Conservation (phyloP, 805 yeast genomes). For the Huiozyma naganishii region DNA sequence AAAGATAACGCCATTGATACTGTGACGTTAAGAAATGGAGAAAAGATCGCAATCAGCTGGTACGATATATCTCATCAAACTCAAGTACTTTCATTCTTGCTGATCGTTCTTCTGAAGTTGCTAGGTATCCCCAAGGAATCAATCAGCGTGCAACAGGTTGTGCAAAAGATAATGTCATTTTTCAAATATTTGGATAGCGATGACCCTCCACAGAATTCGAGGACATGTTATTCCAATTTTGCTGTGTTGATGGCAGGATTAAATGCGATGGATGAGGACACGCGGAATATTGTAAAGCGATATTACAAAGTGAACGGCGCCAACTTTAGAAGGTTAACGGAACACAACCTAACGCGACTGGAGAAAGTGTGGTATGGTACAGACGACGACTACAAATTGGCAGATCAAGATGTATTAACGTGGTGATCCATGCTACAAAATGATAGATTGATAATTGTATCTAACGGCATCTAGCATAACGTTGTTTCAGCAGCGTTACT, state of each 20-base stretch:
- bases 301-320: slow-evolving; percentile 25
- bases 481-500: too few species aligned
- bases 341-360: slow-evolving; percentile 25
- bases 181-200: slow-evolving; percentile 26
- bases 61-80: slow-evolving; percentile 30
- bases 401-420: slow-evolving; percentile 27
- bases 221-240: slow-evolving; percentile 29
- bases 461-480: too few species aligned
- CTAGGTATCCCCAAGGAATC: slow-evolving; percentile 27
- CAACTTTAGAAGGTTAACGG: slow-evolving; percentile 24
- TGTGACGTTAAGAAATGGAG: slow-evolving; percentile 20
- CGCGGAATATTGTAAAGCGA: slow-evolving; percentile 21
- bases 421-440: slow-evolving; percentile 13
- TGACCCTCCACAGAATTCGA: slow-evolving; percentile 26
- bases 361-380: slow-evolving; percentile 28
- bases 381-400: slow-evolving; percentile 21
- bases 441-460: too few species aligned
- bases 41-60: slow-evolving; percentile 28
- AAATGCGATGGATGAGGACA: slow-evolving; percentile 27
- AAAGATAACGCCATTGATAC: slow-evolving; percentile 27
- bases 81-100: slow-evolving; percentile 26
- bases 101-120: slow-evolving; percentile 25
- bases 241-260: slow-evolving; percentile 29
- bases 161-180: slow-evolving; percentile 23
- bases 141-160: slow-evolving; percentile 25